Conservation (phyloP, 805 yeast genomes). For the Ogataea parapolymorpha region DNA sequence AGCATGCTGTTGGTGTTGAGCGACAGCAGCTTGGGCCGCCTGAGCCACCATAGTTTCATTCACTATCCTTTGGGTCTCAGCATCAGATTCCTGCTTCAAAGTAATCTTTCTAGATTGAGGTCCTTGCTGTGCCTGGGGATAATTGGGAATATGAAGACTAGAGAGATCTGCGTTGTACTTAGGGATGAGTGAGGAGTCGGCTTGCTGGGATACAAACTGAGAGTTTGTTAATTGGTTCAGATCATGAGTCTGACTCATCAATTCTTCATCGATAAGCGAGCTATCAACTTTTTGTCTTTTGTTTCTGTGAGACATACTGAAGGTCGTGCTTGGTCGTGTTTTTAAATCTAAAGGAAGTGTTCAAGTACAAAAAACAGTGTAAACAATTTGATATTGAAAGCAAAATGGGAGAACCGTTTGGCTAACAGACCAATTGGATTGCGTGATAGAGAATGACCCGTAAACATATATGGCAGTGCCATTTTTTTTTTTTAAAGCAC, state of each 20-base stretch:
- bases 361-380: constrained; percentile 16
- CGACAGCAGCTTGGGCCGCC: constrained; percentile 24
- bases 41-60: constrained; percentile 20
- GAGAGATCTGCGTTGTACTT: constrained; percentile 19
- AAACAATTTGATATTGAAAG: constrained; percentile 6
- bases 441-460: neutral
- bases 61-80: constrained; percentile 17
- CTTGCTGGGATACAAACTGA: constrained; percentile 17
- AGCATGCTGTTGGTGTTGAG: constrained; percentile 16
- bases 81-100: constrained; percentile 11
- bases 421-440: constrained; percentile 1
- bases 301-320: constrained; percentile 16
- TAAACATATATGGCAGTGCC: neutral
- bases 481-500: neutral
- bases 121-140: constrained; percentile 14
- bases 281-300: constrained; percentile 24
- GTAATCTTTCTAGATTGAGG: constrained; percentile 2
- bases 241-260: constrained; percentile 22
- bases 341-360: constrained; percentile 19
- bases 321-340: constrained; percentile 13
- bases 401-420: constrained; percentile 1
- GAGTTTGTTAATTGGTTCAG: constrained; percentile 14
- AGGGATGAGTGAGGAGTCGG: constrained; percentile 22
- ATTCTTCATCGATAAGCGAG: constrained; percentile 24
- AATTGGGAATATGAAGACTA: constrained; percentile 16